Percentiles rank a stretch among this genome's conserved stretches.
Evolutionary conservation across 495 filamentous ascomycete genomes (phyloP).

Genomic region (Penicillium silybi): DNA sequence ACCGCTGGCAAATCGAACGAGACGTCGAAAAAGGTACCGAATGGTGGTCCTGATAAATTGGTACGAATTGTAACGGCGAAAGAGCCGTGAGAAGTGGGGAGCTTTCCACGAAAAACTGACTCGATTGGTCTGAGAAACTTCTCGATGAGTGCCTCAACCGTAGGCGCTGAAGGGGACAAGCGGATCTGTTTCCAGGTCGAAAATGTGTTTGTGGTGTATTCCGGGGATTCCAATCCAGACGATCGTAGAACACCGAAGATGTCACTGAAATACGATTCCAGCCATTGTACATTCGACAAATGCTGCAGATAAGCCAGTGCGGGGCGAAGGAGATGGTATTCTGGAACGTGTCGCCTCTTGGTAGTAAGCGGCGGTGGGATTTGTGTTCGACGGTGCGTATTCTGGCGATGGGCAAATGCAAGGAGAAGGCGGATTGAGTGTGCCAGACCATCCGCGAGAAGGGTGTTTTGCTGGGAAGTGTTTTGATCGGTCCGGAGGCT

Average conservation of each 20-base stretch:
- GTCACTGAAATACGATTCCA: slow-evolving; percentile 34
- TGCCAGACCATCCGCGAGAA: slow-evolving; percentile 53
- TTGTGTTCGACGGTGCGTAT: slow-evolving; percentile 57
- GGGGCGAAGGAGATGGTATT: slow-evolving; percentile 62
- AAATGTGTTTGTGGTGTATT: slow-evolving; percentile 28
- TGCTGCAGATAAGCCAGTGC: slow-evolving; percentile 63
- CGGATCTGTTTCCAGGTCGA: slow-evolving; percentile 19
- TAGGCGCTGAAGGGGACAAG: slow-evolving; percentile 2
- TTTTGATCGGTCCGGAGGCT: slow-evolving; percentile 2
- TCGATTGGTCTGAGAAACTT: slow-evolving; percentile 41
- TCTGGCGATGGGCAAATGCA: slow-evolving; percentile 67
- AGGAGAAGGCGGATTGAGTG: slow-evolving; percentile 65
- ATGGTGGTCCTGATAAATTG: slow-evolving; percentile 35
- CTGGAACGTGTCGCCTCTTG: slow-evolving; percentile 42
- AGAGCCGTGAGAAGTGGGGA: slow-evolving; percentile 32
- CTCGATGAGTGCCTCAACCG: slow-evolving; percentile 38
- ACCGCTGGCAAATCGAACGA: slow-evolving; percentile 33
- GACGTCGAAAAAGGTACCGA: slow-evolving; percentile 47
- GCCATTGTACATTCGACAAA: slow-evolving; percentile 38
- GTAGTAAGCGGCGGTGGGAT: slow-evolving; percentile 55
- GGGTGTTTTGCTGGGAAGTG: slow-evolving; percentile 19
- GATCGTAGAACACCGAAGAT: slow-evolving; percentile 35
- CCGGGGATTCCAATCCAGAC: slow-evolving; percentile 36
- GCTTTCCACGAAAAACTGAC: slow-evolving; percentile 35
- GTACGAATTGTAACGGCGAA: slow-evolving; percentile 47